Conservation (phyloP, 345 rosid species). For the Eutrema yunnanense region DNA sequence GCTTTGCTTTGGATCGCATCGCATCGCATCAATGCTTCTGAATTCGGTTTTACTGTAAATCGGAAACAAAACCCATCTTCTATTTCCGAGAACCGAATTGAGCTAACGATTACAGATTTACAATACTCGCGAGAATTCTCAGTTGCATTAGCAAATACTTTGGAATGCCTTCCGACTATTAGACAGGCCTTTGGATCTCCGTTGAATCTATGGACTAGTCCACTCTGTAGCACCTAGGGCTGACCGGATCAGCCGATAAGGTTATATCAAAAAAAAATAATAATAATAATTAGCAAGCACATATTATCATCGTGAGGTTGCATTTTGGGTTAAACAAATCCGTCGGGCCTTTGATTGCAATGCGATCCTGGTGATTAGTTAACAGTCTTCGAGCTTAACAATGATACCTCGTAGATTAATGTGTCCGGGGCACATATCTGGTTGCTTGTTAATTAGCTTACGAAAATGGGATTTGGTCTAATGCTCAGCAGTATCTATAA, state of each 20-base stretch:
- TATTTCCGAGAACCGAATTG: no score
- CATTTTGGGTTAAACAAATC: neutral
- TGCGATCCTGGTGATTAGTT: neutral
- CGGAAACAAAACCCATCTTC: neutral
- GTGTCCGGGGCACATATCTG: neutral
- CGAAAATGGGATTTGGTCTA: neutral
- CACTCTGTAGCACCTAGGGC: no score
- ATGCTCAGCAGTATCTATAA: neutral
- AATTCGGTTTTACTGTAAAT: neutral
- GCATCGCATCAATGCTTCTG: neutral
- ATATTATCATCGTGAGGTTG: neutral
- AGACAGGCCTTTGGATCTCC: no score
- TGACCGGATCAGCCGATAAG: no score
- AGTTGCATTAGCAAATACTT: neutral
- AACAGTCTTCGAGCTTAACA: neutral
- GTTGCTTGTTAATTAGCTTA: neutral
- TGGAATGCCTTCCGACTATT: no score
- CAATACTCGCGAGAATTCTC: neutral
- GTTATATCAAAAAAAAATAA: no score
- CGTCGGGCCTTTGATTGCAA: neutral
- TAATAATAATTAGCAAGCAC: neutral
- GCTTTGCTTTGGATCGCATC: neutral
- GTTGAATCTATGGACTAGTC: no score
- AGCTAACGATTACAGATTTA: no score
- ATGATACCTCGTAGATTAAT: neutral